Conservation (phyloP, 371 early-diverging fungal species). For the Zopfochytrium polystomum region DNA sequence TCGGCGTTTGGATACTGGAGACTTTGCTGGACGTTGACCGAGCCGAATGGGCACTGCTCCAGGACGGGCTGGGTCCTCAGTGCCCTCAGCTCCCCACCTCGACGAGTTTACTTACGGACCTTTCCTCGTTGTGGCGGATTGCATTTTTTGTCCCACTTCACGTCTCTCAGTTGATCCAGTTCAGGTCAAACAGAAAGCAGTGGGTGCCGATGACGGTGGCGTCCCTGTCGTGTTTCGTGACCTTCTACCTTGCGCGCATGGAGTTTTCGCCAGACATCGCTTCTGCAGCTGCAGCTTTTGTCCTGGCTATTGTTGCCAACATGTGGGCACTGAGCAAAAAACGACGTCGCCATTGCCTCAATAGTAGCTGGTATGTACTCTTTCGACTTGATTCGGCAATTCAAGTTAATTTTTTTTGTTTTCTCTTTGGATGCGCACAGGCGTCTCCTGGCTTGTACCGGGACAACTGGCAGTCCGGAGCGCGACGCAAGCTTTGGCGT, state of each 20-base stretch:
- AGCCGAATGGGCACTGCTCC: conserved; percentile 10
- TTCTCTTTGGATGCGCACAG: too few relatives aligned
- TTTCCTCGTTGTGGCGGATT: not conserved
- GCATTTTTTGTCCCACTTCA: not conserved
- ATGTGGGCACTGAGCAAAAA: conserved; percentile 4
- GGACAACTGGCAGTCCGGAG: conserved; percentile 15
- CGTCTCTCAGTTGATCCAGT: conserved; percentile 1
- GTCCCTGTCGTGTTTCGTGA: conserved; percentile 9
- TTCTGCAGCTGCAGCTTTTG: conserved; percentile 19
- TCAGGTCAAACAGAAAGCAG: conserved; percentile 8
- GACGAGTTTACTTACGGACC: not conserved
- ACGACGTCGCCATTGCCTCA: conserved; percentile 20
- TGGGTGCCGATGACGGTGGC: conserved; percentile 13
- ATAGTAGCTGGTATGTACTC: conserved; percentile 8
- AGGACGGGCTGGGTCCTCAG: conserved; percentile 5
- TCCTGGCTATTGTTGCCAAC: conserved; percentile 17
- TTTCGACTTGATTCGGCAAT: too few relatives aligned
- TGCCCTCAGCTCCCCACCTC: not conserved
- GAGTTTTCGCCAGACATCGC: conserved; percentile 10
- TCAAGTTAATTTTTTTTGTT: too few relatives aligned
- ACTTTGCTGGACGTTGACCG: not conserved
- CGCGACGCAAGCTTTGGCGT: conserved; percentile 7
- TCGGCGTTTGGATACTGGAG: conserved; percentile 13
- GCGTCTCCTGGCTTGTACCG: conserved; percentile 20
- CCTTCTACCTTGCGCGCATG: not conserved